Base-by-base conservation (phyloP, 148 eudicot species). In the Cornus suecica region DNA sequence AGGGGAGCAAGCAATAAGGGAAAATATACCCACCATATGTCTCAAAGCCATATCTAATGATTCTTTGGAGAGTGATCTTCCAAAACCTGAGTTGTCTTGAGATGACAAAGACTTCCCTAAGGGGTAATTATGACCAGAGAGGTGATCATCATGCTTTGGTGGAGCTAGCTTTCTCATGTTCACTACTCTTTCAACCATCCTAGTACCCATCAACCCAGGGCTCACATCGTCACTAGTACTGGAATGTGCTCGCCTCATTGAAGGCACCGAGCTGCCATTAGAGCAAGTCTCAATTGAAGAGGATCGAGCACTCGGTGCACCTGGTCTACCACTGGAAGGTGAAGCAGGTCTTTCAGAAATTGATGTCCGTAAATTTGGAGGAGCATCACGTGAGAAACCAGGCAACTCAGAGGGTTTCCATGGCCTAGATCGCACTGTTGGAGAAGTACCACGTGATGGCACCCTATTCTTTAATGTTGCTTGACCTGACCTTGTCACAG, bases 371-470 rank as follows among this genome's bases (percentile, higher is more conserved):
- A 95, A 80, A 81, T 95, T 95, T 26, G 97, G 97, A 23, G 97
- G 97, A 24, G 93, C 94, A 54, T 95, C 97, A 31, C 84, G 90
- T 70, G 99, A 89, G 80, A 89, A 95, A 18, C 97, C 97, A 48
- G 99, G 99, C 94, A 91, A 92, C 82, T 95, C 99, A 31, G 92
- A 85, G n/a, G 99, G 99, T 70, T 92, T 95, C 99, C 99, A 92
- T 34, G 94, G 91, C 81, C 90, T 85, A 66, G 94, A 85, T 85
- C 87, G 88, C 73, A 87, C 88, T 5, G 94, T 80, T 7, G 99
- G 99, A 42, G 99, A 95, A 70, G 86, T 79, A 66, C 91, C 84
- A 65, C 94, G 89, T 31, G 90, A 78, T 27, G 90, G 84, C 25
- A 62, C 86, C 2, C 89, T 77, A 74, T 86, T 94, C 81, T 67